Conservation (phyloP, 495 filamentous ascomycete species). For the Eremomyces bilateralis region DNA sequence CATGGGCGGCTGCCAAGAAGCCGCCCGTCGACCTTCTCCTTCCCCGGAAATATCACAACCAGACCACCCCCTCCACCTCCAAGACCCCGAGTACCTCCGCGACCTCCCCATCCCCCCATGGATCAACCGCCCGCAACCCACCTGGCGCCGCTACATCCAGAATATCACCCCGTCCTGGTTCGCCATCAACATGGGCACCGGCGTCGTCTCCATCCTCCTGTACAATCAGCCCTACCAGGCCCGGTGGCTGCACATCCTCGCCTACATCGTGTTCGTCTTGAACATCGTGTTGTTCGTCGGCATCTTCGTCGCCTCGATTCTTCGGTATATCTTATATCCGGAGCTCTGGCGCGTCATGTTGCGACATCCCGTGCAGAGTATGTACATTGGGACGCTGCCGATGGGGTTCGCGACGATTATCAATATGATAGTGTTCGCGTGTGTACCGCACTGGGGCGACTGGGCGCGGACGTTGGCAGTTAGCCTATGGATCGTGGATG, state of each 20-base stretch:
- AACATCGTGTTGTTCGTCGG: constrained; percentile 31
- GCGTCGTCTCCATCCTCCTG: constrained; percentile 16
- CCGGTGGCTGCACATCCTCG: constrained; percentile 16
- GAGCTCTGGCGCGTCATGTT: constrained; percentile 34
- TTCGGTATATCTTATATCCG: constrained; percentile 36
- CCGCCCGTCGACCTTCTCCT: too few relatives aligned
- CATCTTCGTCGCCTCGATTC: constrained; percentile 23
- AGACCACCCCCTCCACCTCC: too few relatives aligned
- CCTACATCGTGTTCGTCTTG: constrained; percentile 24
- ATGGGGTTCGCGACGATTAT: constrained; percentile 42
- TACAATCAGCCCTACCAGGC: constrained; percentile 15
- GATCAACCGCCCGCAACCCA: too few relatives aligned
- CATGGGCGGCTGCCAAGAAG: too few relatives aligned
- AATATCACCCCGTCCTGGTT: constrained; percentile 14
- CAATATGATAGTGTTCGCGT: constrained; percentile 33
- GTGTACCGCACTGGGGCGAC: constrained; percentile 24
- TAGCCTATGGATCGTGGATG: constrained; percentile 38
- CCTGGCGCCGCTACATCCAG: constrained; percentile 7
- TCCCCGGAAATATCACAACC: too few relatives aligned
- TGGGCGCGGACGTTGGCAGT: constrained; percentile 16
- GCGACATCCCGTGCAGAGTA: constrained; percentile 31
- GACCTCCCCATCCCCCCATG: too few relatives aligned
- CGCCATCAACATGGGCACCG: constrained; percentile 20
- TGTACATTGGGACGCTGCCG: constrained; percentile 40
- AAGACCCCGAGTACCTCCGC: too few relatives aligned